Evolutionary conservation across 345 rosid species (phyloP).

Genomic region (Salix arbutifolia): DNA sequence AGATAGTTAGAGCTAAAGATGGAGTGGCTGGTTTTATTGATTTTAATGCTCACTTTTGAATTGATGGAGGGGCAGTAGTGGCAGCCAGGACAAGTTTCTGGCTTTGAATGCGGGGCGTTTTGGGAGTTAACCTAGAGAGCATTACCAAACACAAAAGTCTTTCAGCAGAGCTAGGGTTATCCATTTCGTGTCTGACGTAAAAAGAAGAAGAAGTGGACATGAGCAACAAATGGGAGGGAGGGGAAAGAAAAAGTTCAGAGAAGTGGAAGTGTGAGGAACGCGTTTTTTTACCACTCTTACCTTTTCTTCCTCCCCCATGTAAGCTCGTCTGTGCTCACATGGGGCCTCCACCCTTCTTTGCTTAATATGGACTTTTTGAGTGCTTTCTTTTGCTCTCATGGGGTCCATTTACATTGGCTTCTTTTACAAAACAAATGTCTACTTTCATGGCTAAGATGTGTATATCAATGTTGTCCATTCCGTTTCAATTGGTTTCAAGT

Average conservation of each 20-base stretch:
- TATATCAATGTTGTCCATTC: too few species aligned
- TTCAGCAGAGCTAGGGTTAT: conserved; percentile 12
- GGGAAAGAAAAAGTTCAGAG: not conserved
- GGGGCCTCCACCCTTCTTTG: conserved; percentile 25
- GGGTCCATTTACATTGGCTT: conserved; percentile 16
- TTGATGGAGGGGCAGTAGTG: not conserved
- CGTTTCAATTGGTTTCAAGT: too few species aligned
- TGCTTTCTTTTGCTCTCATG: conserved; percentile 18
- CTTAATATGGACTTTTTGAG: conserved; percentile 24
- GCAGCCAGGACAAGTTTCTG: not conserved
- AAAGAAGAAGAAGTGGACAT: conserved; percentile 19
- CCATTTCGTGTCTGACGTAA: conserved; percentile 8
- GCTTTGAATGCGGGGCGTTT: not conserved
- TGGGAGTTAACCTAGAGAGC: conserved; percentile 2
- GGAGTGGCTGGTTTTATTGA: not conserved
- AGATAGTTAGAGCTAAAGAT: not conserved
- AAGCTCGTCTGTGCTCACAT: conserved; percentile 18
- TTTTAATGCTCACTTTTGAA: conserved; percentile 1
- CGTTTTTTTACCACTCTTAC: not conserved
- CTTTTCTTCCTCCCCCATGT: not conserved
- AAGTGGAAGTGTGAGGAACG: conserved; percentile 20
- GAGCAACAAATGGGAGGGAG: not conserved
- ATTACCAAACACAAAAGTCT: conserved; percentile 9
- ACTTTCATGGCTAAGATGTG: not conserved
- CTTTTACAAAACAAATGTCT: not conserved